Base-by-base conservation (phyloP, 139 green algal genomes). In the Edaphochlamys debaryana region DNA sequence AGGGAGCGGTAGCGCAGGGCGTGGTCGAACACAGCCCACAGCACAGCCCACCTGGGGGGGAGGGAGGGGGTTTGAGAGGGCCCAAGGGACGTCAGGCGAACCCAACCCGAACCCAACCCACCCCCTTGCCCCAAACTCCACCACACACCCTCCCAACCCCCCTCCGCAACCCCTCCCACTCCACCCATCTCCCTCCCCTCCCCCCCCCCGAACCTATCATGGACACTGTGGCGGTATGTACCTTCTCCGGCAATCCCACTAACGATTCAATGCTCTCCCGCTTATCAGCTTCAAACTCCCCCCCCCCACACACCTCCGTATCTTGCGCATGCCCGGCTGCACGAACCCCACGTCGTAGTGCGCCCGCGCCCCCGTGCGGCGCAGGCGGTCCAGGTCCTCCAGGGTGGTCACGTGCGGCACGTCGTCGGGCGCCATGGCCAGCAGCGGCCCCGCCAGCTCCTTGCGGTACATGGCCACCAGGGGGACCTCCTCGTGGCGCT, bases 391-490 rank as follows among this genome's bases (percentile, higher is more conserved):
- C 45, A 54, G 45, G 11, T 54, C 45, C 45, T 54, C 45, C 11
- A 9, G 45, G 45, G 41, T 79, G 79, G 58, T 78, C 34, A 67
- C 42, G 32, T 40, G 4, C 42, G 93, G 94, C 67, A 86, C 74
- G 69, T 97, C 94, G 1, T 86, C 62, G 19, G 75, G 38, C 23
- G 86, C 70, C 79, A 95, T 37, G 3, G 73, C 85, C 80, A 98
- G 86, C 87, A 99, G 93, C 82, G 95, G 91, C 7, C 93, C 94
- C 67, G 75, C 77, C 60, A 77, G 62, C 71, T 92, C 87, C 86
- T 98, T 98, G 60, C 94, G 87, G 86, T 90, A 92, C 86, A 92
- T 86, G 30, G 37, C 89, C 32, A 90, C 52, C 56, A 93, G 67
- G 0, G 85, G 85, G 2, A 90, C 72, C 80, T 93, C 90, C 84